These are phyloP conservation scores for Daedalea quercina DNA, from an alignment of 768 basidiomycete species.

Conservation along the genomic window DNA sequence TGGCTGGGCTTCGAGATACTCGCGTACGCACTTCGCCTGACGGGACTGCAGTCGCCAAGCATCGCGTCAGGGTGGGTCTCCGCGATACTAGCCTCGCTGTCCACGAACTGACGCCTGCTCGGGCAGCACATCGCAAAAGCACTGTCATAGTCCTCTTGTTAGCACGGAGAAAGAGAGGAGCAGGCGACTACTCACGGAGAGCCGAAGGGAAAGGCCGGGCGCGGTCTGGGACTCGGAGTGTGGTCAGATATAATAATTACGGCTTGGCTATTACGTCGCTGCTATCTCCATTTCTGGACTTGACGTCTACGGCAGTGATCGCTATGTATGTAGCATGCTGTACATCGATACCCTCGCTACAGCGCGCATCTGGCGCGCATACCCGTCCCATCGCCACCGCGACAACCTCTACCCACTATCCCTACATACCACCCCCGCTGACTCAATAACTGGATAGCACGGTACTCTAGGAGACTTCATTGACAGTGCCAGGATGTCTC, in stretches of 20 bases:
- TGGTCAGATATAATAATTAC: neutral
- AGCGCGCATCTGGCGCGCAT: too few species aligned
- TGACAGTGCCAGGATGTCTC: slow-evolving; percentile 16
- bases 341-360: neutral
- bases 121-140: neutral
- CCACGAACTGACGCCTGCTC: neutral
- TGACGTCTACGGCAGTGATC: neutral
- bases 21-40: neutral
- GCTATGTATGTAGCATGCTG: neutral
- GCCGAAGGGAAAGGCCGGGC: neutral
- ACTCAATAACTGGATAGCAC: neutral
- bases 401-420: neutral
- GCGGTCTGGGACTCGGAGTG: neutral
- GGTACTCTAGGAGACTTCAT: too few species aligned
- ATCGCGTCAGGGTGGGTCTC: neutral
- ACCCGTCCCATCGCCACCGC: too few species aligned
- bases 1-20: too few species aligned
- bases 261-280: neutral
- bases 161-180: neutral
- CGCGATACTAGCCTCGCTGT: neutral
- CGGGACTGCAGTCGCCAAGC: slow-evolving; percentile 4
- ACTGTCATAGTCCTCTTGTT: neutral
- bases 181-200: neutral
- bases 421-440: neutral
- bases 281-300: slow-evolving; percentile 3